A percentile compares a stretch with the other conserved stretches of the same genome.
phyloP scores from a whole-genome alignment of 2,329 filamentous ascomycete genomes.

The Neonectria ditissima region DNA sequence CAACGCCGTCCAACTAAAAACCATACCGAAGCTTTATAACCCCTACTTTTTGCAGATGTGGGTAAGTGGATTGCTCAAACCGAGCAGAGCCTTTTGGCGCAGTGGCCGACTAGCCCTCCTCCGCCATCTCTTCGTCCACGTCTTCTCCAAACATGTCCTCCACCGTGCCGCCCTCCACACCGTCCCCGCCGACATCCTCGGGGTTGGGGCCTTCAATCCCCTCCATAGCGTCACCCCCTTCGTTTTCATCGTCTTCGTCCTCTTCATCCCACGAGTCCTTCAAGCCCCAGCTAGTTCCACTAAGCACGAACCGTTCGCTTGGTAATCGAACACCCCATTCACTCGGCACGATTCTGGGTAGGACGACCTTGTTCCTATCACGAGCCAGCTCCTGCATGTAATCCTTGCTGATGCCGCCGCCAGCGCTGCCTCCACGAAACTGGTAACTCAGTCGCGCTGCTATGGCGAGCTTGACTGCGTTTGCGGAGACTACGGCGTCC shows the following conservation, averaged over 20 bases:
- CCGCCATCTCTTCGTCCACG: constrained; percentile 69
- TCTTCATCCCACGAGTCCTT: constrained; percentile 68
- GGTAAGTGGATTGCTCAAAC: neutral
- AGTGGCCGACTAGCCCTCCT: constrained; percentile 45
- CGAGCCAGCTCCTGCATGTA: constrained; percentile 81
- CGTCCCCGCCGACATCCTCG: constrained; percentile 60
- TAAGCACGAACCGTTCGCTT: constrained; percentile 76
- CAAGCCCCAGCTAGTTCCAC: constrained; percentile 73
- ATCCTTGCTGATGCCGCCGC: constrained; percentile 74
- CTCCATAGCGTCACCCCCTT: constrained; percentile 62
- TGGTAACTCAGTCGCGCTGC: constrained; percentile 75
- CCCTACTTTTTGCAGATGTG: constrained; percentile 14
- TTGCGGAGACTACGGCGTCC: constrained; percentile 71
- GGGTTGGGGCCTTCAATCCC: constrained; percentile 56
- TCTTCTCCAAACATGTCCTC: constrained; percentile 68
- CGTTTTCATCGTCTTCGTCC: constrained; percentile 57
- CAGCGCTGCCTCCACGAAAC: constrained; percentile 69
- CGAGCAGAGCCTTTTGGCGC: constrained; percentile 4
- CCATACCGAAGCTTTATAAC: constrained; percentile 12
- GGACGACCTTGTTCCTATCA: constrained; percentile 74
- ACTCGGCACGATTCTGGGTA: constrained; percentile 72
- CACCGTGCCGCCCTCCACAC: constrained; percentile 62
- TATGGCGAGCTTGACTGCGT: constrained; percentile 79
- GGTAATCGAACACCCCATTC: constrained; percentile 77
- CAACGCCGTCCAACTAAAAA: constrained; percentile 28